Base-by-base conservation (phyloP, 306 rosid species). In the Vigna nakashimae region DNA sequence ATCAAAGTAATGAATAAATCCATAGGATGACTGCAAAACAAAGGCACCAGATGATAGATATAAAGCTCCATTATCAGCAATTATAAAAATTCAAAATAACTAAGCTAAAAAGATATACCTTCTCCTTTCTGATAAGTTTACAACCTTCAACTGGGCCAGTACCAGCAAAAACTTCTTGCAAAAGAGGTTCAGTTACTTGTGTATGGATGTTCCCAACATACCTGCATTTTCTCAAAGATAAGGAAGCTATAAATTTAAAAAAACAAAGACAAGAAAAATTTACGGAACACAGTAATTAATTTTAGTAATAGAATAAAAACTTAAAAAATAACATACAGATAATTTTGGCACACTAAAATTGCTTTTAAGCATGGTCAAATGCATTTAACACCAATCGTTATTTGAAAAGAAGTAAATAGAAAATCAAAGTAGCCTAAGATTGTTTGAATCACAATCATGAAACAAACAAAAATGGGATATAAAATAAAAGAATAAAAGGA, bases 131-230 rank as follows among this genome's bases (percentile, higher is more conserved):
- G 67, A 95, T 89, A 77, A 95, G 98, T 75, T 95, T 95, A 82
- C 98, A 92, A 78, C 92, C 90, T 87, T 95, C 99, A 53, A 95
- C 94, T 15, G 89, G 94, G 56, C 99, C 99, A 48, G 97, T 88
- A 82, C 93, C 90, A 4, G 91, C 89, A 69, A 95, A 95, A 79
- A 95, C 98, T 88, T 95, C 99, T 92, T 95, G 99, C 83, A 95
- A 89, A 79, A 95, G 99, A 6, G 96, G 98, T 71, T 95, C 99
- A 8, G 99, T 92, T 57, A 95, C 99, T 80, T 92, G 99, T 8
- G 94, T 80, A 75, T 95, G 99, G 85, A 95, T 90, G 76, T 95
- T 95, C 34, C 99, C 99, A 18, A 95, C 98, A 52, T 92, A 95
- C 87, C 99, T 95, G 97, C 87, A 73, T 84, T 87, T 87, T 87